A percentile compares a stretch with the other conserved stretches of the same genome.
These are phyloP conservation scores for Cardiosporidium cionae DNA, from an alignment of 169 alveolate species.

Conservation along the genomic window DNA sequence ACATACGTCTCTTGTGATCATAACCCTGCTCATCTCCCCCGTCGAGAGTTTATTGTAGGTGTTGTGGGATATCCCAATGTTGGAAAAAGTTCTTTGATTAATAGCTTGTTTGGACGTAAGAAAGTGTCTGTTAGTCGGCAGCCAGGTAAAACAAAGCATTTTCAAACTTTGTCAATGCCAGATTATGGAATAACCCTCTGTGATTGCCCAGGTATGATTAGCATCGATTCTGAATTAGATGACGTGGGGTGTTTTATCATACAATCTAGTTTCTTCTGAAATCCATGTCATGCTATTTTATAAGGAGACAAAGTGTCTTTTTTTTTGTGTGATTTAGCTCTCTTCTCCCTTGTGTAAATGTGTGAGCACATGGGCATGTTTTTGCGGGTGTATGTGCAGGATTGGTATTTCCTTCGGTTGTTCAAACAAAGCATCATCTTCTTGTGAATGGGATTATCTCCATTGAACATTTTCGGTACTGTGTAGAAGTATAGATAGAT, in stretches of 20 bases:
- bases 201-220: slow-evolving; percentile 82
- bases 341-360: neutral
- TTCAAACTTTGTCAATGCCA: slow-evolving; percentile 78
- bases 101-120: slow-evolving; percentile 85
- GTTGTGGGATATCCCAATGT: slow-evolving; percentile 99
- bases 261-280: neutral
- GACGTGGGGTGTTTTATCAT: neutral
- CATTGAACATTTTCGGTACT: slow-evolving; percentile 82
- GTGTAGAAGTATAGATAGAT: too few relatives aligned
- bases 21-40: neutral
- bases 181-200: slow-evolving; percentile 77
- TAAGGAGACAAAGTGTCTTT: neutral
- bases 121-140: slow-evolving; percentile 88
- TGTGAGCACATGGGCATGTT: neutral
- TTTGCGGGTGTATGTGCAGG: slow-evolving; percentile 55
- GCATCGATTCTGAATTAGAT: neutral
- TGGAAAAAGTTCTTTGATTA: slow-evolving; percentile 97
- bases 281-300: neutral
- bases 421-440: slow-evolving; percentile 90
- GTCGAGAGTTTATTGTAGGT: slow-evolving; percentile 73
- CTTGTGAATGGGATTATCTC: slow-evolving; percentile 91
- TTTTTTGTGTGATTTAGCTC: neutral
- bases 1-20: neutral
- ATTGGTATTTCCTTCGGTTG: slow-evolving; percentile 92
- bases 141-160: slow-evolving; percentile 98